Conservation (phyloP, 805 yeast species). For the Ogataea methanolica region DNA sequence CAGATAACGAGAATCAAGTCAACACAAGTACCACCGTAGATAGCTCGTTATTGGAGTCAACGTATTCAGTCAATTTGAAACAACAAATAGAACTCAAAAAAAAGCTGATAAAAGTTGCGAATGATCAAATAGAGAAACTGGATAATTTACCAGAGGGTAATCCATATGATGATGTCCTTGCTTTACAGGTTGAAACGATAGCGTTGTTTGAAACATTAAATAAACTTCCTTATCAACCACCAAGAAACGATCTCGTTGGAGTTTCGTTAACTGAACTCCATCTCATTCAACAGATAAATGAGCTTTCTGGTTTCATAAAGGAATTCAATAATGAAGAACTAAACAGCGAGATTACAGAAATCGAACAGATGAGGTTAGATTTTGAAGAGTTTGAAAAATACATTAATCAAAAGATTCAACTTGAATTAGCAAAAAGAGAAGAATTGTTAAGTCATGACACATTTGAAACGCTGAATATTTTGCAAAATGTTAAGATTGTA, state of each 20-base stretch:
- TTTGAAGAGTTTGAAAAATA: constrained; percentile 5
- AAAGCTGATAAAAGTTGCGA: constrained; percentile 16
- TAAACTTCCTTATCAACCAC: constrained; percentile 25
- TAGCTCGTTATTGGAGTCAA: constrained; percentile 3
- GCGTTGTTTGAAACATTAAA: constrained; percentile 22
- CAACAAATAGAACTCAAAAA: constrained; percentile 21
- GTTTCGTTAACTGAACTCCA: constrained; percentile 21
- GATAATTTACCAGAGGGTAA: not conserved
- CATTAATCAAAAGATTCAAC: constrained; percentile 5
- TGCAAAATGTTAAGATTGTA: constrained; percentile 8
- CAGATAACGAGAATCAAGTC: too few species aligned
- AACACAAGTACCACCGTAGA: not conserved
- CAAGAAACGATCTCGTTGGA: constrained; percentile 25
- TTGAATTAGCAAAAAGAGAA: constrained; percentile 5
- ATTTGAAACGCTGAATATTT: not conserved
- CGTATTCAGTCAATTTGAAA: constrained; percentile 17
- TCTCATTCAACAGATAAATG: constrained; percentile 9
- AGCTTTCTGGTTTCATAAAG: constrained; percentile 3
- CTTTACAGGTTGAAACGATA: constrained; percentile 8
- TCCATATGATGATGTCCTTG: not conserved
- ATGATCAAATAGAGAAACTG: constrained; percentile 12
- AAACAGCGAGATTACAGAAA: constrained; percentile 1
- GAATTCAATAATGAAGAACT: not conserved
- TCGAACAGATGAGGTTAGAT: constrained; percentile 4
- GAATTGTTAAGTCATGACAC: constrained; percentile 4